Percentiles rank a stretch among this genome's conserved stretches.
Evolutionary conservation across 495 filamentous ascomycete genomes (phyloP).

Genomic region (Sabuloglossum arenarium): DNA sequence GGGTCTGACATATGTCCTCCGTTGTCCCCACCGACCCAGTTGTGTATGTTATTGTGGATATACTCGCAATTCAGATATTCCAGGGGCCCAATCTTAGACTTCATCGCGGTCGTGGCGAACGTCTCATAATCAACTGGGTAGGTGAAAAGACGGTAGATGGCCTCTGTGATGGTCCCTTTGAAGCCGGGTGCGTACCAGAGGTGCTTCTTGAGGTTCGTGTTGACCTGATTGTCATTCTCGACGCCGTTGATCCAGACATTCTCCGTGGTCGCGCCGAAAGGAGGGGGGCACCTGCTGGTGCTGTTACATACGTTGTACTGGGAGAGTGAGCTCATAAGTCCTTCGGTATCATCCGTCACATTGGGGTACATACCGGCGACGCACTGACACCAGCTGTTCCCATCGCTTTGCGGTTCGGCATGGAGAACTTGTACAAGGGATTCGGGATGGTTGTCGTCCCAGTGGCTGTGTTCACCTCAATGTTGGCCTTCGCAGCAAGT

Average conservation of each 20-base stretch:
- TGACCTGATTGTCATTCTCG: too few relatives aligned
- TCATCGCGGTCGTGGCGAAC: too few relatives aligned
- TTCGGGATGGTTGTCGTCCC: slow-evolving; percentile 14
- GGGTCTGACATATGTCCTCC: slow-evolving; percentile 23
- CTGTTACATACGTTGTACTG: too few relatives aligned
- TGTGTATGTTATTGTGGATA: slow-evolving; percentile 23
- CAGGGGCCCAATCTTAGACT: slow-evolving; percentile 7
- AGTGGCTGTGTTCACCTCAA: slow-evolving; percentile 21
- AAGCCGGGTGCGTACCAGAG: too few relatives aligned
- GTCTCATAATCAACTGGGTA: slow-evolving; percentile 20
- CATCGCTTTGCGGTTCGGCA: too few relatives aligned
- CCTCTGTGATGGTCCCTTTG: background rate
- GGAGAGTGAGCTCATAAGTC: background rate
- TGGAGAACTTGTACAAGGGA: slow-evolving; percentile 15
- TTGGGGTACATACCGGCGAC: slow-evolving; percentile 12
- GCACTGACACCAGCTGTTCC: slow-evolving; percentile 13
- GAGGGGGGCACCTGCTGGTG: too few relatives aligned
- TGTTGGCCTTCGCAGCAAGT: slow-evolving; percentile 14
- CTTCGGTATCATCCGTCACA: too few relatives aligned
- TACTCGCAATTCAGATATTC: slow-evolving; percentile 19
- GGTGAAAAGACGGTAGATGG: slow-evolving; percentile 8
- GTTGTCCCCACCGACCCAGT: slow-evolving; percentile 15
- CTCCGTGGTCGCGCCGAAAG: too few relatives aligned
- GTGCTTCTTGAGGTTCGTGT: too few relatives aligned
- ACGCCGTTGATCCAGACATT: too few relatives aligned